Evolutionary conservation across 176 grass and related monocot genomes (phyloP).

Genomic region (Carex scoparia): DNA sequence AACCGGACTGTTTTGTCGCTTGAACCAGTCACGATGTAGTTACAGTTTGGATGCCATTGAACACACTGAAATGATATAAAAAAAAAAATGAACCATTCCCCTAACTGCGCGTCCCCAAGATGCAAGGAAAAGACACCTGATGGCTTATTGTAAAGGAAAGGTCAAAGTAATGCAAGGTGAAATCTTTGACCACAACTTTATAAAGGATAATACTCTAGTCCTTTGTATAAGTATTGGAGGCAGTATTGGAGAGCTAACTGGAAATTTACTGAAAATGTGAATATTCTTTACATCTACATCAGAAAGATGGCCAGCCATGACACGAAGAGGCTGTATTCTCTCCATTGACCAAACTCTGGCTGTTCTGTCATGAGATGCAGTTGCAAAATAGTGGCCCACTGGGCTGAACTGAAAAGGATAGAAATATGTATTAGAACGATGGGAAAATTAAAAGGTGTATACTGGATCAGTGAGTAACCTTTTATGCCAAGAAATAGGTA

Average conservation of each 20-base stretch:
- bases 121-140: not conserved
- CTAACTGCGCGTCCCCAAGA: not conserved
- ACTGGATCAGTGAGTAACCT: not conserved
- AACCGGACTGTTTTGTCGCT: constrained; percentile 95
- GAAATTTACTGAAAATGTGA: not conserved
- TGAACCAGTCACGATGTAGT: constrained; percentile 84
- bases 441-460: not conserved
- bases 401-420: constrained; percentile 79
- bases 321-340: constrained; percentile 89
- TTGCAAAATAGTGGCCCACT: constrained; percentile 96
- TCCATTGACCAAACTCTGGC: constrained; percentile 99
- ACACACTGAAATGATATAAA: constrained; percentile 51
- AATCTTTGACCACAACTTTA: too few relatives aligned
- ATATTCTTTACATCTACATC: constrained; percentile 80
- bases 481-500: not conserved
- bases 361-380: constrained; percentile 93
- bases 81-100: constrained; percentile 8
- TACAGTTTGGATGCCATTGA: constrained; percentile 98
- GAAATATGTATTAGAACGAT: not conserved
- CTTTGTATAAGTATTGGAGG: not conserved
- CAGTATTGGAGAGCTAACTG: not conserved
- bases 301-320: constrained; percentile 95
- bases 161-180: not conserved
- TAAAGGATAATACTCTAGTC: too few relatives aligned
- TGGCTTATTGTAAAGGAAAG: constrained; percentile 5